Evolutionary conservation across 352 stramenopile genomes (phyloP), one percentile per base, ranked within the genome.

Genomic region (Globisporangium splendens): DNA sequence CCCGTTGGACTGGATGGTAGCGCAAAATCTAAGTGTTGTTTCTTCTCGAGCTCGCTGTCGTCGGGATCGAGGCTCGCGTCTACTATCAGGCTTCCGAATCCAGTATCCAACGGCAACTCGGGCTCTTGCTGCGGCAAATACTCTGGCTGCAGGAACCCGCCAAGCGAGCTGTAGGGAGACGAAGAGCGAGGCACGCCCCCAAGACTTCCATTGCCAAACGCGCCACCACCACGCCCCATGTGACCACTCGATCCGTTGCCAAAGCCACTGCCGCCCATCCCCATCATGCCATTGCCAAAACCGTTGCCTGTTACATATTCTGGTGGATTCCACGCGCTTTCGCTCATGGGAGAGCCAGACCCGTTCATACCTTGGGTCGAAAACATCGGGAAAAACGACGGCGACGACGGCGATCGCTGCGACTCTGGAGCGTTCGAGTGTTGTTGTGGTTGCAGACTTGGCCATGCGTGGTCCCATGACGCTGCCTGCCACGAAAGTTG

Each of bases 331-430:
- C 68, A 75, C 65, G 72, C 46, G 62, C 57, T 62, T 33, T 55
- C 44, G 12, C 49, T 59, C 39, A 69, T 28, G 38, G 54, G 60
- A 17, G 46, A 31, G 2, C 41, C 50, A 3, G 35, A 46, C 20
- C 47, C 49, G 18, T 28, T 52, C 35, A 66, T 52, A 24, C 35
- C 56, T 48, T 61, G 57, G 15, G 62, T 73, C 70, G 47, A 68
- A 54, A 88, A 88, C 68, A 88, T 83, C n/a, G 77, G 79, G 43
- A 84, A 80, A 46, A 79, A 74, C 31, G 77, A 67, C 50, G 76
- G 71, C 28, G 63, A 56, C 39, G 70, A 65, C 11, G 77, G 74
- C 15, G 74, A 74, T 3, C 73, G 56, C 42, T 70, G 68, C 14
- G 70, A 69, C 28, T 79, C 39, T 1, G 39, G 66, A 43, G 62